phyloP scores from a whole-genome alignment of 306 rosid genomes.

The Hippophae rhamnoides region DNA sequence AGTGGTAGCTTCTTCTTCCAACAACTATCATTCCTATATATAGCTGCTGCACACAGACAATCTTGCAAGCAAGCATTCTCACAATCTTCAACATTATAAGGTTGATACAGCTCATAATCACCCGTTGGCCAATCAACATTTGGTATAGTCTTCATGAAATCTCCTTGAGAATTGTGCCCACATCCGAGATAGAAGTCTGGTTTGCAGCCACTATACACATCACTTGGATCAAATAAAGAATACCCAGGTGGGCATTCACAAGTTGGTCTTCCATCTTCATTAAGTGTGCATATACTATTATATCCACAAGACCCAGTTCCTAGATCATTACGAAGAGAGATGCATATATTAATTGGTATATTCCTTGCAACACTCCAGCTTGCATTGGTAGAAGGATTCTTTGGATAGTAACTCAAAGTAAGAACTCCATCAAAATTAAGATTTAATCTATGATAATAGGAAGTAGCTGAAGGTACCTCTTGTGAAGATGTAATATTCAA shows the following conservation, averaged over 20 bases:
- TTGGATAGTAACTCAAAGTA: slow-evolving; percentile 7
- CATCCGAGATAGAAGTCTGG: slow-evolving; percentile 26
- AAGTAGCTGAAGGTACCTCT: neutral
- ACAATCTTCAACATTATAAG: slow-evolving; percentile 17
- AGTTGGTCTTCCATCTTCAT: neutral
- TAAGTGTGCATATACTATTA: slow-evolving; percentile 17
- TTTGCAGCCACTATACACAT: slow-evolving; percentile 19
- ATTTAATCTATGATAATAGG: slow-evolving; percentile 20
- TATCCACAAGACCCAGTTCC: slow-evolving; percentile 21
- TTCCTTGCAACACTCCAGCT: slow-evolving; percentile 11
- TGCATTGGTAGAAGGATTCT: neutral
- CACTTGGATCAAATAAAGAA: slow-evolving; percentile 10
- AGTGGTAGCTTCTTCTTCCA: slow-evolving; percentile 32
- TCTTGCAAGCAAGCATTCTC: slow-evolving; percentile 20
- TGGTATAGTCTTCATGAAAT: neutral
- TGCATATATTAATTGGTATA: slow-evolving; percentile 25
- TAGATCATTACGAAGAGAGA: neutral
- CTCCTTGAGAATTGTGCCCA: slow-evolving; percentile 2
- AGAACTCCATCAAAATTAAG: slow-evolving; percentile 23
- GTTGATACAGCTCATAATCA: slow-evolving; percentile 14
- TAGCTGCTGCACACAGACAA: slow-evolving; percentile 25
- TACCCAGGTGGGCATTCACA: slow-evolving; percentile 23
- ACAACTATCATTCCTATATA: slow-evolving; percentile 7
- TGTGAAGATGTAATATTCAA: neutral
- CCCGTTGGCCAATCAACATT: slow-evolving; percentile 15